These are phyloP conservation scores for Nadsonia commutata DNA, from an alignment of 1,139 yeast genomes.

Conservation along the genomic window DNA sequence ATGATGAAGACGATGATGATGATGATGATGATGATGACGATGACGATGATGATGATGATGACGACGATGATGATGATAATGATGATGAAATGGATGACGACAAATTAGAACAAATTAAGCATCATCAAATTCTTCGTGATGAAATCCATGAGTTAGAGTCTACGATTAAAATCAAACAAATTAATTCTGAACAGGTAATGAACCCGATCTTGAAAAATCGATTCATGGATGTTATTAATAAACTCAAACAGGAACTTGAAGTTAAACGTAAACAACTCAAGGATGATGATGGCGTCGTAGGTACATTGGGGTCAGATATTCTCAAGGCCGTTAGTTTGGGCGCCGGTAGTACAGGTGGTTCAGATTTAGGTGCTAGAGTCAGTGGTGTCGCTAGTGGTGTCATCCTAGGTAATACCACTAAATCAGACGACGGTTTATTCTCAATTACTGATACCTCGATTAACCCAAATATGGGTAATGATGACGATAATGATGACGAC, in stretches of 20 bases:
- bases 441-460: no score
- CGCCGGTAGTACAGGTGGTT: not conserved
- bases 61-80: conserved; percentile 39
- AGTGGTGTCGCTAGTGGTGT: not conserved
- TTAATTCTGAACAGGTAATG: conserved; percentile 61
- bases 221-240: conserved; percentile 65
- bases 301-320: not conserved
- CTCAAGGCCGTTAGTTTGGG: not conserved
- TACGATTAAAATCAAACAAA: conserved; percentile 63
- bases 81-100: conserved; percentile 30
- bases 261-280: conserved; percentile 60
- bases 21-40: conserved; percentile 37
- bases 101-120: conserved; percentile 37
- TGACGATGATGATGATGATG: conserved; percentile 41
- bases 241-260: conserved; percentile 72
- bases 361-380: not conserved
- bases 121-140: conserved; percentile 64
- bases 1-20: conserved; percentile 27
- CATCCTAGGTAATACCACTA: no score
- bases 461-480: no score
- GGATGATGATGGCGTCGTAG: conserved; percentile 7
- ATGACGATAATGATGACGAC: not conserved
- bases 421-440: no score
- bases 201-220: conserved; percentile 83
- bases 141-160: conserved; percentile 73